Conservation (phyloP, 106 monocot species). For the Dendrobium chrysotoxum region DNA sequence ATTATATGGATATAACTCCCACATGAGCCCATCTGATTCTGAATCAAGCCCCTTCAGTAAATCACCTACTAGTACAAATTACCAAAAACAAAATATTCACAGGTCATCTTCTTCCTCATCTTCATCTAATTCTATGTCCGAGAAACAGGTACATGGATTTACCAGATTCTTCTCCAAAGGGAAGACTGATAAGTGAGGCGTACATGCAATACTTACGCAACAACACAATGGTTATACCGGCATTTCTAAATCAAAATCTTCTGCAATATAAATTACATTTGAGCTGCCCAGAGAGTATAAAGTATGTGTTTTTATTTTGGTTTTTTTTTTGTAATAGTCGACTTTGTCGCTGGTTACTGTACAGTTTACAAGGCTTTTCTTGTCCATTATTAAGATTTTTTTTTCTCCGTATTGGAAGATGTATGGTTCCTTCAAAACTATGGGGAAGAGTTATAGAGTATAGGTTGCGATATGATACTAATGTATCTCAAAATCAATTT, state of each 20-base stretch:
- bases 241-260: background rate
- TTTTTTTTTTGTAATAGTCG: too few relatives aligned
- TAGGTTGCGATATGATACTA: too few relatives aligned
- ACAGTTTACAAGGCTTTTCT: too few relatives aligned
- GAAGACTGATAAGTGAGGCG: slow-evolving; percentile 2
- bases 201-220: background rate
- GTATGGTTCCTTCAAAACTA: too few relatives aligned
- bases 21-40: background rate
- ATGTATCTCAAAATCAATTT: too few relatives aligned
- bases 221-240: background rate
- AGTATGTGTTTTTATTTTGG: too few relatives aligned
- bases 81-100: background rate
- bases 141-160: slow-evolving; percentile 8
- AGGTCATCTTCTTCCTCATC: slow-evolving; percentile 2
- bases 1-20: slow-evolving; percentile 10
- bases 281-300: background rate
- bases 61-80: slow-evolving; percentile 1
- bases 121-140: background rate
- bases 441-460: too few relatives aligned
- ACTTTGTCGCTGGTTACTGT: too few relatives aligned
- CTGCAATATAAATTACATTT: background rate
- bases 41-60: slow-evolving; percentile 2
- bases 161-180: slow-evolving; percentile 14
- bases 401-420: too few relatives aligned
- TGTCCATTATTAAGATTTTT: too few relatives aligned